Conservation (phyloP, 345 rosid genomes). For the Eucalyptus pauciflora region DNA sequence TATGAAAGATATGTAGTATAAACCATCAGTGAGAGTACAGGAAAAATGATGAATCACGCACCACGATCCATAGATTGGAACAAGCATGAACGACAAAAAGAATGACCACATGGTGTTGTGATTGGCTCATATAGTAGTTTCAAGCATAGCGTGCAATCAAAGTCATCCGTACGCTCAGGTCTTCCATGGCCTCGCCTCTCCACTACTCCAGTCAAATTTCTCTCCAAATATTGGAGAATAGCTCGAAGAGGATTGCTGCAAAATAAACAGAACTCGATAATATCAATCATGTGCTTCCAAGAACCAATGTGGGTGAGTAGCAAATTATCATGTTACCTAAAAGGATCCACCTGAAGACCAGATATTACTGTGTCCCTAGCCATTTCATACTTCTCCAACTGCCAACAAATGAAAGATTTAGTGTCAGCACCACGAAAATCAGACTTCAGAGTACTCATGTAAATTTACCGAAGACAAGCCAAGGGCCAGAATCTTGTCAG, state of each 20-base stretch:
- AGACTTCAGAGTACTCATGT: background rate
- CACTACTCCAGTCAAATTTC: constrained; percentile 9
- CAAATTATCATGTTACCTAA: constrained; percentile 20
- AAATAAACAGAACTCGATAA: background rate
- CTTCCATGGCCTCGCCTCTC: constrained; percentile 24
- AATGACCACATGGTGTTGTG: constrained; percentile 96
- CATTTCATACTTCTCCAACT: constrained; percentile 84
- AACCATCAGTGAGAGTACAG: background rate
- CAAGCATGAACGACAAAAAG: constrained; percentile 85
- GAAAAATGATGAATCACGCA: constrained; percentile 9
- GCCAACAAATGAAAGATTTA: background rate
- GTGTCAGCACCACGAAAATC: background rate
- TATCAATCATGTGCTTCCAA: background rate
- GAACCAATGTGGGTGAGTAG: background rate
- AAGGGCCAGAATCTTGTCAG: background rate
- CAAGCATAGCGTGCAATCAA: constrained; percentile 87
- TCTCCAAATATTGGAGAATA: constrained; percentile 59
- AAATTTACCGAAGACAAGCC: background rate
- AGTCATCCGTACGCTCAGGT: constrained; percentile 71
- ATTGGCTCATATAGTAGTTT: constrained; percentile 81
- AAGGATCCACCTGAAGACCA: constrained; percentile 90
- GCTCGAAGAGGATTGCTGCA: constrained; percentile 73
- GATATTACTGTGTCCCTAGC: constrained; percentile 68
- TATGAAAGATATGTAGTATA: background rate
- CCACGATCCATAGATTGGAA: constrained; percentile 94